Evolutionary conservation across 1,139 yeast species (phyloP).

Genomic region (Taphrina flavorubra): DNA sequence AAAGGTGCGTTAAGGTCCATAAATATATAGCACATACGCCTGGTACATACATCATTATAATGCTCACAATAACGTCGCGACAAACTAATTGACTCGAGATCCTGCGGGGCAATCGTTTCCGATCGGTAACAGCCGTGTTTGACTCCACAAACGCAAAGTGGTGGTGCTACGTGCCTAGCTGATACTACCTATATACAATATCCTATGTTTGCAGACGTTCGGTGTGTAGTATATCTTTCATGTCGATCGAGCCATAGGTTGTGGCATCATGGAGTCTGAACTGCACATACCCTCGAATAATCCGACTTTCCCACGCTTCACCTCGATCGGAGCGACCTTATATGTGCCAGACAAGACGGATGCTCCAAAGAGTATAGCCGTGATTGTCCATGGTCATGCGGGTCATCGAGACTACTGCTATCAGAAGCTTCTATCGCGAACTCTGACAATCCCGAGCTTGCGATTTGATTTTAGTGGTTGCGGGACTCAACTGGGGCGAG

Average conservation of each 20-base stretch:
- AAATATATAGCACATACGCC: too few species aligned
- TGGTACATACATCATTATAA: too few species aligned
- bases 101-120: too few species aligned
- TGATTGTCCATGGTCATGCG: constrained; percentile 36
- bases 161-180: too few species aligned
- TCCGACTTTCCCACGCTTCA: constrained; percentile 12
- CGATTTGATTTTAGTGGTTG: constrained; percentile 87
- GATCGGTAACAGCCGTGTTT: too few species aligned
- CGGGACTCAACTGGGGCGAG: constrained; percentile 65
- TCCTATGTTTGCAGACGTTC: too few species aligned
- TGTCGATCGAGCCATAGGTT: not conserved
- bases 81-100: too few species aligned
- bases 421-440: constrained; percentile 31
- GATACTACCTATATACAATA: too few species aligned
- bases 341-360: constrained; percentile 18
- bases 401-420: constrained; percentile 54
- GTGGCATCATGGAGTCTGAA: constrained; percentile 18
- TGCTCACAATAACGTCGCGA: too few species aligned
- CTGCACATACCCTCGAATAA: constrained; percentile 17
- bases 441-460: constrained; percentile 63
- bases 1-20: too few species aligned
- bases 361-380: constrained; percentile 12
- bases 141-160: too few species aligned
- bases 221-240: not conserved
- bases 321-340: constrained; percentile 24